Percentiles rank a stretch among this genome's conserved stretches.
Evolutionary conservation across 441 rosid species (phyloP).

Genomic region (Pelargonium cotyledonis): DNA sequence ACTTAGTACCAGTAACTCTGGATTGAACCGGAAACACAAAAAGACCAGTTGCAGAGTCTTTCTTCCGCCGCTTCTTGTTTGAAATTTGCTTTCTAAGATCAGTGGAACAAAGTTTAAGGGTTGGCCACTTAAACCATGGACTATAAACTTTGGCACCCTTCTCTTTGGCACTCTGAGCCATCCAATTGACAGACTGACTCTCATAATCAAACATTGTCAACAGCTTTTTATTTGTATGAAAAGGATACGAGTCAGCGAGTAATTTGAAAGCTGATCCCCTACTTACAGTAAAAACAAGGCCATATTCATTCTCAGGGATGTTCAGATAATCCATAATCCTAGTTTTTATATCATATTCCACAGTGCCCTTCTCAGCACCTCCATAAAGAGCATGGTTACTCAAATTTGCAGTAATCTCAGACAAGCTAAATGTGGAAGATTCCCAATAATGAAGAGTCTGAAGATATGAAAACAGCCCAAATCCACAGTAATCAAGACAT

Average conservation of each 20-base stretch:
- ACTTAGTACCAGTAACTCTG: slow-evolving; percentile 86
- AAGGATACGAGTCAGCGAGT: slow-evolving; percentile 85
- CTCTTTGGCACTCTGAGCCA: slow-evolving; percentile 86
- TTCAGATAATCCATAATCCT: slow-evolving; percentile 92
- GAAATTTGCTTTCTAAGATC: slow-evolving; percentile 84
- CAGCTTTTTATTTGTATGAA: slow-evolving; percentile 74
- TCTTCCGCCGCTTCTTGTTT: slow-evolving; percentile 79
- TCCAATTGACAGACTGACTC: slow-evolving; percentile 92
- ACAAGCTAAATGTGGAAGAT: slow-evolving; percentile 84
- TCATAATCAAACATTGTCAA: slow-evolving; percentile 95
- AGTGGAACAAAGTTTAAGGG: slow-evolving; percentile 85
- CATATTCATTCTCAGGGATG: slow-evolving; percentile 95
- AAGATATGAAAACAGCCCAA: slow-evolving; percentile 85
- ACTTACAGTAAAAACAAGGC: slow-evolving; percentile 91
- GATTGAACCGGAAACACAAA: slow-evolving; percentile 98
- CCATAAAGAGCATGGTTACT: slow-evolving; percentile 92
- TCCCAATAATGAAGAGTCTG: slow-evolving; percentile 92
- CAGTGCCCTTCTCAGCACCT: slow-evolving; percentile 86
- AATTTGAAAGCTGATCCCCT: slow-evolving; percentile 93
- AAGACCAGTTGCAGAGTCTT: slow-evolving; percentile 79
- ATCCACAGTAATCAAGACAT: slow-evolving; percentile 98
- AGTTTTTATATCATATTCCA: slow-evolving; percentile 77
- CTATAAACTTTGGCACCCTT: slow-evolving; percentile 81
- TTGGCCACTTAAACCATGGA: slow-evolving; percentile 96
- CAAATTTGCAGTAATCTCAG: slow-evolving; percentile 92